A percentile compares a stretch with the other conserved stretches of the same genome.
Conservation (phyloP, 768 basidiomycete species). For the Lepiota brunneoincarnata region DNA sequence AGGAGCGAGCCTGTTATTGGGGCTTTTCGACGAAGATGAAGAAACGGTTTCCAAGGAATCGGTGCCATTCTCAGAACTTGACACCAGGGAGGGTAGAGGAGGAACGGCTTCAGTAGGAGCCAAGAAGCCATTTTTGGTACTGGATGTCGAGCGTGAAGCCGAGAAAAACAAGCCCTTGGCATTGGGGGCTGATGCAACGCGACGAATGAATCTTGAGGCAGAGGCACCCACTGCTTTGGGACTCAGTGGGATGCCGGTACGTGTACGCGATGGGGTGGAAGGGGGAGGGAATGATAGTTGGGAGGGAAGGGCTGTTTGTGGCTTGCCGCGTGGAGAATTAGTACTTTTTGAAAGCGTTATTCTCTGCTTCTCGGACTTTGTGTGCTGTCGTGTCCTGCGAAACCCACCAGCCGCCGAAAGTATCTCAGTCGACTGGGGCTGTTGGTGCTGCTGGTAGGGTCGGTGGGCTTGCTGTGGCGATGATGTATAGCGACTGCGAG, state of each 20-base stretch:
- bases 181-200: conserved; percentile 96
- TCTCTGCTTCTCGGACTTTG: conserved; percentile 46
- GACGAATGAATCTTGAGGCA: conserved; percentile 86
- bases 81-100: conserved; percentile 48
- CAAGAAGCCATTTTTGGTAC: conserved; percentile 75
- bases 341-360: conserved; percentile 23
- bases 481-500: conserved; percentile 24
- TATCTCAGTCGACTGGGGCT: conserved; percentile 37
- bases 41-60: conserved; percentile 79
- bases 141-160: conserved; percentile 52
- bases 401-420: conserved; percentile 32
- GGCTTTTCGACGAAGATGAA: conserved; percentile 66
- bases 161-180: conserved; percentile 85
- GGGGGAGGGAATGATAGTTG: conserved; percentile 43
- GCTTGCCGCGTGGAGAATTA: conserved; percentile 26
- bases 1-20: conserved; percentile 40
- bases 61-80: conserved; percentile 55
- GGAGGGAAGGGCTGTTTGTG: conserved; percentile 43
- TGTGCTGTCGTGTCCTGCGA: conserved; percentile 25
- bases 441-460: conserved; percentile 28
- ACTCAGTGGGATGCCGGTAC: conserved; percentile 53
- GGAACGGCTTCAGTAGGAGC: conserved; percentile 66
- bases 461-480: conserved; percentile 26
- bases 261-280: conserved; percentile 42
- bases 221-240: conserved; percentile 70